These are phyloP conservation scores for Pichia sporocuriosa DNA, from an alignment of 805 yeast genomes.

Conservation along the genomic window DNA sequence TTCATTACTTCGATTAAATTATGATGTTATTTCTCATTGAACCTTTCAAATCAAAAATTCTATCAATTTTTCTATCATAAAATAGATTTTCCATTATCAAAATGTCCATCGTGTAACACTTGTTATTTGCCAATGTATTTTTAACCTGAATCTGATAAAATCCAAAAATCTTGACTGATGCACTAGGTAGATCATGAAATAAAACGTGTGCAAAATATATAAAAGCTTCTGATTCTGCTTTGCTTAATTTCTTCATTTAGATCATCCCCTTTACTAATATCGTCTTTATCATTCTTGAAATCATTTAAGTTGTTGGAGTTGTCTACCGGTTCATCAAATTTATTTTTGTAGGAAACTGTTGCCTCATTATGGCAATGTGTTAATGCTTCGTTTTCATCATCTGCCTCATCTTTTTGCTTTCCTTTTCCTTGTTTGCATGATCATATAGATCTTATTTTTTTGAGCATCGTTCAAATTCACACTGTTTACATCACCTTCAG, in stretches of 20 bases:
- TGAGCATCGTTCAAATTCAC: background rate
- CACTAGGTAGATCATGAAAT: slow-evolving; percentile 92
- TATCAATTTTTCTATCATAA: slow-evolving; percentile 69
- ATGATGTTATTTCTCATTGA: slow-evolving; percentile 95
- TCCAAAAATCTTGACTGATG: slow-evolving; percentile 90
- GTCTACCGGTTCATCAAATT: too few relatives aligned
- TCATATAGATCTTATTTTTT: too few relatives aligned
- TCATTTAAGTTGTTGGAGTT: too few relatives aligned
- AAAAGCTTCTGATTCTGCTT: slow-evolving; percentile 86
- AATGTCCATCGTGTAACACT: slow-evolving; percentile 78
- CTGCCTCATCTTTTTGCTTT: too few relatives aligned
- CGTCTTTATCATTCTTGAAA: too few relatives aligned
- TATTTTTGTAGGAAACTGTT: too few relatives aligned
- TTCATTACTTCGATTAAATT: too few relatives aligned
- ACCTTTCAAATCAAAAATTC: slow-evolving; percentile 94
- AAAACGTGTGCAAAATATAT: slow-evolving; percentile 92
- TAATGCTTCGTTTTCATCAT: too few relatives aligned
- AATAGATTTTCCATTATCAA: slow-evolving; percentile 94
- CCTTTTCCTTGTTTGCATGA: too few relatives aligned
- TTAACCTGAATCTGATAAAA: slow-evolving; percentile 89
- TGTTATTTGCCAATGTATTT: slow-evolving; percentile 62
- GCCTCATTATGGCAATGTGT: too few relatives aligned
- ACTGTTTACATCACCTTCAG: slow-evolving; percentile 1
- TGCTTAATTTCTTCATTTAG: slow-evolving; percentile 84
- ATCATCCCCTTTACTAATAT: too few relatives aligned